Evolutionary conservation across 2,329 filamentous ascomycete genomes (phyloP), one percentile per base, ranked within the genome.

Genomic region (Claviceps sp.): DNA sequence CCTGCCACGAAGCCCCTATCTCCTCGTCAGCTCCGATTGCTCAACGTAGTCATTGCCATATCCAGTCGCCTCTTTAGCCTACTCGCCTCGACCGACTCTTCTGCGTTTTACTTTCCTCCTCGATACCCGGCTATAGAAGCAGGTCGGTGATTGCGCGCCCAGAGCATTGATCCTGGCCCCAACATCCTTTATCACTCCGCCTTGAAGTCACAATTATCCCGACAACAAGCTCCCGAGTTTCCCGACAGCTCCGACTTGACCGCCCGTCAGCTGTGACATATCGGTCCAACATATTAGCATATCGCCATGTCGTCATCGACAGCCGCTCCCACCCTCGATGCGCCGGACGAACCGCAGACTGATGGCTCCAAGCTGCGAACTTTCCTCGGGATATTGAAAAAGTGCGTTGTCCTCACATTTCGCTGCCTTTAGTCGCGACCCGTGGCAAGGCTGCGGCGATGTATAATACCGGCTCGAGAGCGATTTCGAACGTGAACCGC

Each of bases 331-430:
- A 60, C 56, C 52, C 61, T 61, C 56, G 66, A 65, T 39, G 56
- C 65, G 37, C 59, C 68, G 16, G 74, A 76, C 52, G 74, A 76
- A 58, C 57, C 64, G 24, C 74, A 76, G 58, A 89, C 87, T 71
- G 90, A 97, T 54, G 82, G 81, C 58, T 91, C 87, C 58, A 95
- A 95, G 75, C 74, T 97, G 63, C 86, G 82, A 70, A 94, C 88
- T 1, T 95, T 97, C 64, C 69, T 96, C 56, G 81, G 83, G 51
- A 95, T 96, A 59, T 71, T 97, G 64, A 84, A 85, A 70, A 95
- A 87, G 89, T 95, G 77, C 72, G 82, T 68, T 8, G 5, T 14
- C n/a, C 45, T 48, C 45, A 30, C 34, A 6, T 14, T 19, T 19
- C 24, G 17, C 14, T 10, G 17, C 17, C 6, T 13, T 39, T 14